Conservation (phyloP, 2,329 filamentous ascomycete species). For the Colletotrichum magnum region DNA sequence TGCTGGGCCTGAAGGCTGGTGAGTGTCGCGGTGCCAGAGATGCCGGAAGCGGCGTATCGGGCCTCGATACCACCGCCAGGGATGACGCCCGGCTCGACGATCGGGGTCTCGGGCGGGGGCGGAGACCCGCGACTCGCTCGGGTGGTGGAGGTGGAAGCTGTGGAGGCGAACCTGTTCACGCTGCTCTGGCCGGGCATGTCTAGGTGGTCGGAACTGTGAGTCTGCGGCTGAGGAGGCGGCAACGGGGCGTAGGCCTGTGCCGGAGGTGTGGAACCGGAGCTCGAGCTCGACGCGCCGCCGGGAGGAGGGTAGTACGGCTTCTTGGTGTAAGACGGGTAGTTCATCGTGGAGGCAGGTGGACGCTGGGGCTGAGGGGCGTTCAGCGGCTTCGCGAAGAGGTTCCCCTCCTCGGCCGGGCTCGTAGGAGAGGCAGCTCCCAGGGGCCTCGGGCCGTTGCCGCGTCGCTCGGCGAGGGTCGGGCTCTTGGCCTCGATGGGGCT, state of each 20-base stretch:
- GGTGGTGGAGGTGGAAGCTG: conserved; percentile 93
- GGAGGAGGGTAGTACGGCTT: conserved; percentile 75
- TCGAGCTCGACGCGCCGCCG: conserved; percentile 43
- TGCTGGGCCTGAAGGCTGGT: conserved; percentile 77
- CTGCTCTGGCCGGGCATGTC: conserved; percentile 60
- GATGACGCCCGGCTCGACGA: conserved; percentile 79
- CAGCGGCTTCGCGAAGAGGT: conserved; percentile 81
- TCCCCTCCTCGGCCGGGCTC: conserved; percentile 81
- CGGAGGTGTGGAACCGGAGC: conserved; percentile 39
- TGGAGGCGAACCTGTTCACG: conserved; percentile 79
- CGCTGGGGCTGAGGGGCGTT: conserved; percentile 59
- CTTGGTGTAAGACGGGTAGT: conserved; percentile 66
- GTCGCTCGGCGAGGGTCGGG: conserved; percentile 82
- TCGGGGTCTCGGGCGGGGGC: conserved; percentile 92
- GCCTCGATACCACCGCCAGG: conserved; percentile 89
- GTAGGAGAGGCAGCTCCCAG: conserved; percentile 79
- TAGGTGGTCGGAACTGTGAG: conserved; percentile 50
- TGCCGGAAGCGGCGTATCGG: conserved; percentile 90
- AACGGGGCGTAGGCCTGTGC: conserved; percentile 46
- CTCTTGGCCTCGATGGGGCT: conserved; percentile 70
- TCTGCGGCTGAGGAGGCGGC: conserved; percentile 50
- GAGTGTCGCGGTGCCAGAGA: conserved; percentile 86
- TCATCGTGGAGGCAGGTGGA: conserved; percentile 56
- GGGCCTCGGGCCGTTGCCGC: conserved; percentile 85
- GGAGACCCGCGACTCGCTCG: conserved; percentile 93